Evolutionary conservation across 352 stramenopile genomes (phyloP), one percentile per base, ranked within the genome.

Genomic region (Phytopythium kandeliae): DNA sequence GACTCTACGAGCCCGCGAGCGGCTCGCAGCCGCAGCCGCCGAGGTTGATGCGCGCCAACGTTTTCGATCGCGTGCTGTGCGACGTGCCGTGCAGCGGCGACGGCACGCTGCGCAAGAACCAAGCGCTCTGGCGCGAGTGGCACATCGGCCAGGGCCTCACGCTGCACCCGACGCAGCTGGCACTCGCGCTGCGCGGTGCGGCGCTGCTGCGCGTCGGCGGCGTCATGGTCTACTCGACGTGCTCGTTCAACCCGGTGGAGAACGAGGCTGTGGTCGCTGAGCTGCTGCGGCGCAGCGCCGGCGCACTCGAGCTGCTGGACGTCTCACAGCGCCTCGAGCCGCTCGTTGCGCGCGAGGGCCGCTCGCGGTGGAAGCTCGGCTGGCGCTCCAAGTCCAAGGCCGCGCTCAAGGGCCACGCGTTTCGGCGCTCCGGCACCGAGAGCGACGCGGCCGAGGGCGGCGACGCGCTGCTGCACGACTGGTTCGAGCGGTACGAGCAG

Each of bases 61-160:
- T 96, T 12, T 99, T 99, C 63, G 97, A 99, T 75, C 80, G 94
- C n/a, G 89, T 99, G 33, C 62, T 99, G 33, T 98, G 88, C 60
- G 96, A 99, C 72, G 97, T 99, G 16, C 96, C 97, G 1, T 99
- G 97, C 82, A 97, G 85, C 30, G 92, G 97, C 26, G 97, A 99
- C 63, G 97, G 97, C 49, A 99, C 97, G 19, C 67, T 99, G 15
- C 82, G 97, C 45, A 99, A 99, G 74, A 98, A 97, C 67, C 93
- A 97, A 35, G 55, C 83, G 28, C 74, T 98, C 43, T 97, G 94
- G 89, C 86, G 89, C 54, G 87, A 92, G 13, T 99, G 96, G 96
- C 92, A 85, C 58, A 96, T 97, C 37, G 72, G 74, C 19, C 86
- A 92, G 54, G 83, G 79, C 0, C 78, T 98, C 13, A 92, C 72